Evolutionary conservation across 345 rosid species (phyloP), one percentile per base, ranked within the genome.

Genomic region (Ceriops tagal): DNA sequence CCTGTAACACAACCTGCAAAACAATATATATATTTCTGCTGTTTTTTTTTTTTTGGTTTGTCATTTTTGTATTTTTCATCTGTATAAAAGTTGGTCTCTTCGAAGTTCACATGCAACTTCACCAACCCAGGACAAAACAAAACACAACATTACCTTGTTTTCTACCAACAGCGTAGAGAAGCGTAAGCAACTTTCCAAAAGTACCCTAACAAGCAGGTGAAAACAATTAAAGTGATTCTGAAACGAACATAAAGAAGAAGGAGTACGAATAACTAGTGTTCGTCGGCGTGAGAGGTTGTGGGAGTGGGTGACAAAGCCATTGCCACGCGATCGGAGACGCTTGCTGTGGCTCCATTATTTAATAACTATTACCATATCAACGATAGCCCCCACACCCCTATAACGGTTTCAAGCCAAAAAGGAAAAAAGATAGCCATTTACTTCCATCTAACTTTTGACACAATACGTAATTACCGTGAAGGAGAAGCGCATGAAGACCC

Each of bases 401-500:
- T 21, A 60, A 21, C 61, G 64, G 64, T 13, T 2, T 43, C 47
- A 53, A 59, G 18, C 16, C 53, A 19, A 35, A 8, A 8, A 15
- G 28, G 19, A 11, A 22, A 10, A 24, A 64, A 20, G 43, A 57
- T 27, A 55, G 58, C 60, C 39, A 5, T 1, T 5, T 22, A 21
- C 59, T 21, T 55, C 15, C 4, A 10, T 55, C 30, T 55, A 55
- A 2, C 16, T 26, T 9, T 22, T 22, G 31, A 28, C 22, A 30
- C 24, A 16, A 5, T 30, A 16, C 8, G 6, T 2, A 67, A 62
- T 81, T 71, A 91, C 98, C 97, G 87, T 19, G 98, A 90, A 77
- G 92, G 91, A 58, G 96, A 91, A 62, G 93, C 91, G 79, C 83
- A 74, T 51, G 88, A 86, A 71, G 96, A 79, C 37, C 78, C 89